phyloP scores from a whole-genome alignment of 352 stramenopile species.

The Pythium dissimile region DNA sequence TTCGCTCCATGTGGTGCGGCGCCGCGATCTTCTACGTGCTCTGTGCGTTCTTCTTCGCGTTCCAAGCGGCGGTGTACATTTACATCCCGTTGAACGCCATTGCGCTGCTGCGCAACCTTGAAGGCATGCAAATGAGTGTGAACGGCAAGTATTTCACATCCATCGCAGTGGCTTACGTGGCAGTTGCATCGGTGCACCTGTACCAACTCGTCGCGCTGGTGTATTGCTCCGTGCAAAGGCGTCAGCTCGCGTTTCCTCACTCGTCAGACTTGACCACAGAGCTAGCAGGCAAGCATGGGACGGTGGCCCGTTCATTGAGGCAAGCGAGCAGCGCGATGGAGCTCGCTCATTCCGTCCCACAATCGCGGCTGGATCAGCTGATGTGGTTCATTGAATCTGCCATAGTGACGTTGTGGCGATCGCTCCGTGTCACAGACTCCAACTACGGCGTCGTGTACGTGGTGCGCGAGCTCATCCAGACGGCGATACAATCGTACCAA shows the following conservation, averaged over 20 bases:
- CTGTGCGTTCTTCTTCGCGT: constrained; percentile 1
- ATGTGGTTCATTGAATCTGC: not conserved
- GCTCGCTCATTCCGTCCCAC: not conserved
- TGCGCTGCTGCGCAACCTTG: constrained; percentile 2
- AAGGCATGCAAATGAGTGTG: constrained; percentile 2
- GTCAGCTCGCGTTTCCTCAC: no score
- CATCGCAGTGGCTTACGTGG: not conserved
- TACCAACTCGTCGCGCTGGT: no score
- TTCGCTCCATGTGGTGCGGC: constrained; percentile 1
- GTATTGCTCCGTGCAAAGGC: no score
- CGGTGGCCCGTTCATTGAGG: no score
- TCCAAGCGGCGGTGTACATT: constrained; percentile 4
- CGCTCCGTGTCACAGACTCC: constrained; percentile 11
- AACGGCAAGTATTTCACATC: not conserved
- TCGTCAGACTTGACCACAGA: no score
- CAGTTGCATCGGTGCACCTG: no score
- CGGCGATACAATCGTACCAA: constrained; percentile 25
- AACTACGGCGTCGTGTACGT: constrained; percentile 24
- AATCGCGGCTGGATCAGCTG: not conserved
- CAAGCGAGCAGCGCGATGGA: no score
- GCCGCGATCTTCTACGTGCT: constrained; percentile 1
- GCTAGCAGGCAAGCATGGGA: no score
- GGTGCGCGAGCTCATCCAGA: constrained; percentile 24
- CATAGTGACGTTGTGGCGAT: not conserved
- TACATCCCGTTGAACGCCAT: not conserved